Evolutionary conservation across 768 basidiomycete species (phyloP), one percentile per base, ranked within the genome.

Genomic region (Chalciporus pseudorubinellus): DNA sequence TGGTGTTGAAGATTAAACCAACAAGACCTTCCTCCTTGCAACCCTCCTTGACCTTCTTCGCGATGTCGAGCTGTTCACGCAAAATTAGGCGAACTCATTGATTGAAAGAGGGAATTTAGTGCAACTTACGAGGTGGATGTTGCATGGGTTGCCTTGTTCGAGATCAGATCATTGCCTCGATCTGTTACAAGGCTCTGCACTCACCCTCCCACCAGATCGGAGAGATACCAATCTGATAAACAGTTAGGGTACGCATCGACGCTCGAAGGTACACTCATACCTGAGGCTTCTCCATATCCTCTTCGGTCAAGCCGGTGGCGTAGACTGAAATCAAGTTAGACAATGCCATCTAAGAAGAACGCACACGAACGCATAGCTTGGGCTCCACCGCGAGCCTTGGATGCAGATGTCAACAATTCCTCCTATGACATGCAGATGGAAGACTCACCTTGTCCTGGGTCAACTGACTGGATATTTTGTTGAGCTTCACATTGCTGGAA

Each of bases 191-290:
- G 10, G 38, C 21, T 24, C 14, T 14, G 34, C 10, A 46, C 57
- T 53, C 57, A 86, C 90, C 90, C 78, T 93, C 91, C 89, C 90
- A 94, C 91, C 91, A 94, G 46, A 92, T 78, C 3, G 89, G 85
- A 26, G 88, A 88, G 62, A 94, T 91, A 41, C 92, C 92, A 61
- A 94, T 85, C 87, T 92, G 38, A 63, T 19, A 57, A 20, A 31
- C 50, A 40, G 29, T 59, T 24, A 57, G 52, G 47, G 19, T 52
- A 51, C 29, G 22, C 13, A n/a, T 43, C 36, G 18, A 29, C 22
- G 40, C 45, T 52, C 18, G 8, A 8, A 9, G 33, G 42, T 4
- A 42, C 26, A 46, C 46, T 58, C 55, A 46, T 63, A 87, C 88
- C 77, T 93, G 91, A 47, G 92, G 83, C 66, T 90, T 92, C 50